Percentiles rank a stretch among this genome's conserved stretches.
phyloP scores from a whole-genome alignment of 306 rosid genomes.

The Argentina anserina region DNA sequence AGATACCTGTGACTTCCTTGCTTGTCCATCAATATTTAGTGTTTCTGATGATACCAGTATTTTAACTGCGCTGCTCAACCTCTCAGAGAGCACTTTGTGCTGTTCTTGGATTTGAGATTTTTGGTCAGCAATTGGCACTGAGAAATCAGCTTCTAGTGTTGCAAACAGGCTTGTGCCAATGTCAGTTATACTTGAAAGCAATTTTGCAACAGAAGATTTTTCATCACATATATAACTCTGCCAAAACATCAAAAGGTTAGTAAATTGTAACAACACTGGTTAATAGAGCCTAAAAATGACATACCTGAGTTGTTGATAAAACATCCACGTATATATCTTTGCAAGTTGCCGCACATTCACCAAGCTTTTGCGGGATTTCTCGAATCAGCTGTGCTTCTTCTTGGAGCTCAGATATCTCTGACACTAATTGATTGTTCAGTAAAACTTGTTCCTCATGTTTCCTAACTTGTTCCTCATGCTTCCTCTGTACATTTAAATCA shows the following conservation, averaged over 20 bases:
- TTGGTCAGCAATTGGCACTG: slow-evolving; percentile 33
- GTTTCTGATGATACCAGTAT: slow-evolving; percentile 50
- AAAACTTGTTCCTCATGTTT: slow-evolving; percentile 51
- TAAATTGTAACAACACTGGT: slow-evolving; percentile 16
- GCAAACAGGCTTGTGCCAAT: slow-evolving; percentile 54
- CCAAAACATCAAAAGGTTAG: slow-evolving; percentile 19
- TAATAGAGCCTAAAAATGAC: slow-evolving; percentile 15
- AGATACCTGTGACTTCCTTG: slow-evolving; percentile 57
- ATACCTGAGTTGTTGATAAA: slow-evolving; percentile 64
- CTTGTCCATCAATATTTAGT: slow-evolving; percentile 33
- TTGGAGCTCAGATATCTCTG: slow-evolving; percentile 43
- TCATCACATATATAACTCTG: slow-evolving; percentile 51
- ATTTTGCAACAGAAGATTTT: slow-evolving; percentile 41
- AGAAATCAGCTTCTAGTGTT: slow-evolving; percentile 54
- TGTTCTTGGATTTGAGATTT: slow-evolving; percentile 44
- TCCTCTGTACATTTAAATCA: too few relatives aligned
- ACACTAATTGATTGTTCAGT: slow-evolving; percentile 38
- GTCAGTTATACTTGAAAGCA: slow-evolving; percentile 64
- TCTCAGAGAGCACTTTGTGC: slow-evolving; percentile 45
- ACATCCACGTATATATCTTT: slow-evolving; percentile 58
- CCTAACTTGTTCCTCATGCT: slow-evolving; percentile 56
- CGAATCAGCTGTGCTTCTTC: slow-evolving; percentile 44
- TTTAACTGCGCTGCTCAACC: slow-evolving; percentile 47
- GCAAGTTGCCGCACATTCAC: slow-evolving; percentile 51
- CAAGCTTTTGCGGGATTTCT: slow-evolving; percentile 47